phyloP scores from a whole-genome alignment of 306 rosid genomes.

The Adenanthera pavonina region DNA sequence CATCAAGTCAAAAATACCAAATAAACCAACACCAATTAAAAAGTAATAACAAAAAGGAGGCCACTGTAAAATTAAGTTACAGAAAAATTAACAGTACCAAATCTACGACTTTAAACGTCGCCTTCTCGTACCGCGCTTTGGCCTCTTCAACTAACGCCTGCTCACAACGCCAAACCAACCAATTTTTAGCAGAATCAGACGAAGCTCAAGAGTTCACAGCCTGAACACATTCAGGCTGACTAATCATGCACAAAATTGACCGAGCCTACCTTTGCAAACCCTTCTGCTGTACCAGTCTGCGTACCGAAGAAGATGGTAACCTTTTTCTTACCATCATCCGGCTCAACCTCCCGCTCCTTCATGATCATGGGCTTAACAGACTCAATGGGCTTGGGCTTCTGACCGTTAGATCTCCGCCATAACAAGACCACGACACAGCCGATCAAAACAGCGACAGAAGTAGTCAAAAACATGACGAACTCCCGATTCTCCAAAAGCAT shows the following conservation, averaged over 20 bases:
- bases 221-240: neutral
- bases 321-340: conserved; percentile 81
- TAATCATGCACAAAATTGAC: neutral
- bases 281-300: conserved; percentile 99
- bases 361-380: conserved; percentile 59
- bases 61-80: neutral
- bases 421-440: conserved; percentile 79
- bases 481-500: conserved; percentile 77
- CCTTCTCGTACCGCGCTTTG: conserved; percentile 84
- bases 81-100: conserved; percentile 54
- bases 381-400: conserved; percentile 51
- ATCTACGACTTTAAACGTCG: conserved; percentile 80
- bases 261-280: conserved; percentile 79
- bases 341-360: conserved; percentile 56
- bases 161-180: neutral
- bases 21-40: conserved; percentile 12
- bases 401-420: conserved; percentile 75
- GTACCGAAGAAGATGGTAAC: conserved; percentile 97
- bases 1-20: conserved; percentile 26
- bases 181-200: conserved; percentile 3
- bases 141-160: conserved; percentile 95
- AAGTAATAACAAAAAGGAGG: conserved; percentile 11
- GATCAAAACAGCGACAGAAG: conserved; percentile 83
- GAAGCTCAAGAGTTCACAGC: neutral
- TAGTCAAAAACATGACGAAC: conserved; percentile 70